Evolutionary conservation across 805 yeast genomes (phyloP), one percentile per base, ranked within the genome.

Genomic region (Candida adriatica): DNA sequence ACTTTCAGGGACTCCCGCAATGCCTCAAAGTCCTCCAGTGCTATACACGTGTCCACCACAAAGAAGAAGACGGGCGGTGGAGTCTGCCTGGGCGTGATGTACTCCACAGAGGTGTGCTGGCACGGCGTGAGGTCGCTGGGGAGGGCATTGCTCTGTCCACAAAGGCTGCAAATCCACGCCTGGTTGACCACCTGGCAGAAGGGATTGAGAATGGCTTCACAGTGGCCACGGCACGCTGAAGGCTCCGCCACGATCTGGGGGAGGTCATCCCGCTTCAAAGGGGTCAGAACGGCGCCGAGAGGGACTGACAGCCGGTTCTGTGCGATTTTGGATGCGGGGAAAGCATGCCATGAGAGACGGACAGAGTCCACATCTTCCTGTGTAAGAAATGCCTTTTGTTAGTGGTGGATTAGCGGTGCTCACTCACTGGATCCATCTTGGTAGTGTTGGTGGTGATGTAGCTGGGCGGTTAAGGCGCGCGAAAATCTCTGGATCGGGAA

Each of bases 281-380:
- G 84, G 6, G 79, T 75, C 47, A 73, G 75, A 27, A 75, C 42
- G 21, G 77, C 64, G 0, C 77, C 75, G 19, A 73, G 48, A 3
- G 82, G 82, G 8, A 75, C 66, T 1, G 69, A 63, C 30, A 70
- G 62, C 31, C 78, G 52, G 19, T 64, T 61, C 30, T 71, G 69
- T 29, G 73, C 77, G 26, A 64, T 57, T 45, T 66, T 69, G n/a
- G 73, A 61, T 26, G 66, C 59, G 6, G 83, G 82, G 10, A 77
- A 54, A 8, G 62, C 59, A 43, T 73, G 75, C 80, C 84, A 78
- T 7, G 80, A 62, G 48, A 74, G 64, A 30, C 84, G 59, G 26
- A 75, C 69, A 11, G 83, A 84, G 34, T 76, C 77, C 13, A 48
- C 21, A 31, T 48, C 53, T 22, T 48, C 51, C 7, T 37, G 43